These are phyloP conservation scores for Moniliella sp. DNA, from an alignment of 1,284 basidiomycete species.

Conservation along the genomic window DNA sequence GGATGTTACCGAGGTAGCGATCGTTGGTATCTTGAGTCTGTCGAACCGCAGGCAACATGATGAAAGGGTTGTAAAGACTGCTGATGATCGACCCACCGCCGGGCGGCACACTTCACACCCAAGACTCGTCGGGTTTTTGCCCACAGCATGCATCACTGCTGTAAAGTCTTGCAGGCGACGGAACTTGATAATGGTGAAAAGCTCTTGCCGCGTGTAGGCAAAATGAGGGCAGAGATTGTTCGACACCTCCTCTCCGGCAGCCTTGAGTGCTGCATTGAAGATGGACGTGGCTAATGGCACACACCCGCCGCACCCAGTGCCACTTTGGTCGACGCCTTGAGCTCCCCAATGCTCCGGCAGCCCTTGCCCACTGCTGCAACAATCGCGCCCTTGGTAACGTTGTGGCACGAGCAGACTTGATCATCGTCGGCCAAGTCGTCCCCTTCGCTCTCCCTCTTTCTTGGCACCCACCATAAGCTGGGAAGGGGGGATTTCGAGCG, in stretches of 20 bases:
- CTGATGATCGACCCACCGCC: constrained; percentile 48
- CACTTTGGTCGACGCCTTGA: constrained; percentile 51
- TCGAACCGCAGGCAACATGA: constrained; percentile 47
- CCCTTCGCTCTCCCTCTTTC: constrained; percentile 41
- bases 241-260: constrained; percentile 44
- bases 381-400: constrained; percentile 48
- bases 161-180: constrained; percentile 45
- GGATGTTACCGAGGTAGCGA: constrained; percentile 52
- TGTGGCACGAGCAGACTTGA: constrained; percentile 52
- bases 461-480: constrained; percentile 48
- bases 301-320: constrained; percentile 53
- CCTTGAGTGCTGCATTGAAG: constrained; percentile 50
- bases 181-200: constrained; percentile 50
- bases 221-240: constrained; percentile 52
- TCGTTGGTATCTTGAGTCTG: constrained; percentile 51
- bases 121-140: constrained; percentile 40
- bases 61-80: constrained; percentile 48
- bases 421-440: constrained; percentile 51
- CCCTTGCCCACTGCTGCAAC: constrained; percentile 41
- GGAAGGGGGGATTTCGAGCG: constrained; percentile 46
- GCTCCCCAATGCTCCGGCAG: constrained; percentile 40
- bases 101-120: constrained; percentile 59
- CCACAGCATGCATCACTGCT: constrained; percentile 42
- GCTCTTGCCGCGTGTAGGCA: constrained; percentile 46
- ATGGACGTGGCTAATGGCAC: constrained; percentile 42